Conservation (phyloP, 1,284 basidiomycete genomes). For the Wolfiporia cocos region DNA sequence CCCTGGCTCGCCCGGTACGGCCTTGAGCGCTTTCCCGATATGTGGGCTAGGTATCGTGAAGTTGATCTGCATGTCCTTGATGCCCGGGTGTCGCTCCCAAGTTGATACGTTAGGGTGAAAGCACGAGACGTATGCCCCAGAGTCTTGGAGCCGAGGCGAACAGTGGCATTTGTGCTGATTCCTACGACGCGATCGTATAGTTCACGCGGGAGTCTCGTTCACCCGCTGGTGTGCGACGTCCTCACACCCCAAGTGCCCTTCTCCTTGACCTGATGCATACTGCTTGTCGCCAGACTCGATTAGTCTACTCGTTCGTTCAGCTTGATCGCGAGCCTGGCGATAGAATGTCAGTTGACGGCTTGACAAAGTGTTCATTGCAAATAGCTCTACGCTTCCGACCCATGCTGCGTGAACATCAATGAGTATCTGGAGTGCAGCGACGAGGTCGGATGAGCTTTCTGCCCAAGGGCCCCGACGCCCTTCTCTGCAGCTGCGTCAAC, state of each 20-base stretch:
- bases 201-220: constrained; percentile 49
- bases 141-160: constrained; percentile 45
- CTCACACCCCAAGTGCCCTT: constrained; percentile 78
- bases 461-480: constrained; percentile 71
- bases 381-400: constrained; percentile 75
- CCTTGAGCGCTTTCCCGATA: constrained; percentile 66
- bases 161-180: not conserved
- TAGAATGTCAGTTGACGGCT: constrained; percentile 40
- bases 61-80: constrained; percentile 86
- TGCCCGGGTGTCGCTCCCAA: constrained; percentile 70
- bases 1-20: constrained; percentile 49
- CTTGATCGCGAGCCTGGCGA: constrained; percentile 5
- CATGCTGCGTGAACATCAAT: constrained; percentile 78
- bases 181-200: constrained; percentile 75
- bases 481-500: constrained; percentile 62
- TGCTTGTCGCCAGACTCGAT: constrained; percentile 68
- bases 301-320: constrained; percentile 34
- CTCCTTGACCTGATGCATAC: constrained; percentile 83
- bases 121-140: constrained; percentile 64
- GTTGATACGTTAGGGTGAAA: constrained; percentile 46
- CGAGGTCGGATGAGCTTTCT: constrained; percentile 69
- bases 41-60: constrained; percentile 99
- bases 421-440: constrained; percentile 85
- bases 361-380: constrained; percentile 65
- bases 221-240: constrained; percentile 68